Evolutionary conservation across 1,139 yeast species (phyloP), one percentile per base, ranked within the genome.

Genomic region (Yamadazyma sp.): DNA sequence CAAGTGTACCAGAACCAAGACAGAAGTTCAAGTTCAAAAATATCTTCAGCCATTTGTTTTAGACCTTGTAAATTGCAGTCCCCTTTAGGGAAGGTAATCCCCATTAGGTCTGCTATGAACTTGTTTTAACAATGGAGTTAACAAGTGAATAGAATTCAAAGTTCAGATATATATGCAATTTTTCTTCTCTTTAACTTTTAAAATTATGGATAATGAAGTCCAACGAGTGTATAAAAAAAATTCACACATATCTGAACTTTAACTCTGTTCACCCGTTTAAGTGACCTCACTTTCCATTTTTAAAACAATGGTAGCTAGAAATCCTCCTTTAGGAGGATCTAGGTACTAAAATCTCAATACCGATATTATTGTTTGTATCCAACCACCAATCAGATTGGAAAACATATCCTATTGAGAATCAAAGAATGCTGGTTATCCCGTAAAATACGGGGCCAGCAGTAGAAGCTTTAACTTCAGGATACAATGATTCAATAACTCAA

Each of bases 241-340:
- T 16, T 28, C 27, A 27, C 17, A 34, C 16, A 34, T 27, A 34
- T 34, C 37, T 34, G 37, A 34, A 34, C 37, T 34, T 35, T 29
- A 29, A 35, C 38, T 29, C 38, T 16, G n/a, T 35, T 35, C 38
- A 35, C 38, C 24, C 38, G 38, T 29, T 29, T 22, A 29, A 28
- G 38, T 35, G 38, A 29, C 38, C 38, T 35, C 38, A 35, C 38
- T 35, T 29, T 29, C 38, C 33, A 35, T 29, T 29, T 22, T 29
- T 17, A 27, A 34, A 33, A 24, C 31, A 28, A 16, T 28, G 30
- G 17, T 27, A 27, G 5, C 30, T 14, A 14, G 16, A 5, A 27
- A n/a, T 27, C 17, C 17, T 11, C 5, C 14, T 20, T 6, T 7
- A 9, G 6, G 23, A 20, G 5, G 12, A 25, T 12, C 27, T 14